Conservation (phyloP, 192 early-diverging fungal species). For the Chytriomyces hyalinus region DNA sequence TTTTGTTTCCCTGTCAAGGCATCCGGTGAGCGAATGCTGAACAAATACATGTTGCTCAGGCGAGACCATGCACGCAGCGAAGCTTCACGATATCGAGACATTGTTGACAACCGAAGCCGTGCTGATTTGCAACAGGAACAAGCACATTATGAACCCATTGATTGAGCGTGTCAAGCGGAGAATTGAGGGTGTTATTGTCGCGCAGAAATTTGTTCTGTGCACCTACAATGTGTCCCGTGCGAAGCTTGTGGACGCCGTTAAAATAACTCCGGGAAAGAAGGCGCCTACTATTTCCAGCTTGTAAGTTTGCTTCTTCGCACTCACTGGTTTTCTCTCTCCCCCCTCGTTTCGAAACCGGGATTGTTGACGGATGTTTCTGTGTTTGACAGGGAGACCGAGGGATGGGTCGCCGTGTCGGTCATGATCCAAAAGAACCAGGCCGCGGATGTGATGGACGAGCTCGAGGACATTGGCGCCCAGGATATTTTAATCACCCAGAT, state of each 20-base stretch:
- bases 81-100: constrained; percentile 88
- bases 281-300: constrained; percentile 87
- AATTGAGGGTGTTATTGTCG: constrained; percentile 89
- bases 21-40: neutral
- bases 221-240: constrained; percentile 87
- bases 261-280: constrained; percentile 91
- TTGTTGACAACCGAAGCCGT: constrained; percentile 86
- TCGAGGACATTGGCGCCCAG: constrained; percentile 83
- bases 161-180: constrained; percentile 80
- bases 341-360: neutral
- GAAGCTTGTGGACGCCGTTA: constrained; percentile 65
- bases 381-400: constrained; percentile 63
- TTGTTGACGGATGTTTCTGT: neutral
- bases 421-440: constrained; percentile 84
- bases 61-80: constrained; percentile 99
- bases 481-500: constrained; percentile 82
- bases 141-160: constrained; percentile 76
- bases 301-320: constrained; percentile 7
- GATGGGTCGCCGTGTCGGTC: constrained; percentile 88
- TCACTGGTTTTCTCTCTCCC: neutral
- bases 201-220: constrained; percentile 84
- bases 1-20: constrained; percentile 19
- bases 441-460: constrained; percentile 88
- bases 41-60: constrained; percentile 58
- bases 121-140: constrained; percentile 77